Conservation (phyloP, 441 rosid species). For the Adansonia gregorii region DNA sequence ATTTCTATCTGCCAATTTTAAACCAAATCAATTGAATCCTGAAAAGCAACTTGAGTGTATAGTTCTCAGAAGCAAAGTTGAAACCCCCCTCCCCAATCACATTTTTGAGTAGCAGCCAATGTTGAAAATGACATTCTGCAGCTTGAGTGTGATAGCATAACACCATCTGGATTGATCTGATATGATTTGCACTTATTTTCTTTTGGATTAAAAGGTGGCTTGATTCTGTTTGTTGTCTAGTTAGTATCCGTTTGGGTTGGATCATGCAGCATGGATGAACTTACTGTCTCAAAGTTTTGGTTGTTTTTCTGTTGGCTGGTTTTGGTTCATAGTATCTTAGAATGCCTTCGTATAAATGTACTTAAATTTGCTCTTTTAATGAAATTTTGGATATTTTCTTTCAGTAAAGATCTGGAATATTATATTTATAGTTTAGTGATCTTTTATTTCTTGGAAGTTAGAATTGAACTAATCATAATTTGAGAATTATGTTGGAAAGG, state of each 20-base stretch:
- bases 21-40: neutral
- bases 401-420: neutral
- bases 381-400: neutral
- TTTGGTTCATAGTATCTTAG: slow-evolving; percentile 10
- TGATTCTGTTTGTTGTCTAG: neutral
- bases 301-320: slow-evolving; percentile 9
- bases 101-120: neutral
- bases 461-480: neutral
- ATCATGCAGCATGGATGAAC: neutral
- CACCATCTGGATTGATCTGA: neutral
- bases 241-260: neutral
- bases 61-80: neutral
- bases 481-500: neutral
- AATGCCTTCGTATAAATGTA: neutral
- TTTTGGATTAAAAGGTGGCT: neutral
- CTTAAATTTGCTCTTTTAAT: neutral
- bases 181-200: neutral
- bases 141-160: neutral
- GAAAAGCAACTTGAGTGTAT: neutral
- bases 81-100: neutral
- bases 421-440: neutral
- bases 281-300: slow-evolving; percentile 11
- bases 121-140: neutral
- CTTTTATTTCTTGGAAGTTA: neutral
- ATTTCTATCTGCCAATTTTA: neutral